phyloP scores from a whole-genome alignment of 2,329 filamentous ascomycete genomes.

The Aschersonia sp. region DNA sequence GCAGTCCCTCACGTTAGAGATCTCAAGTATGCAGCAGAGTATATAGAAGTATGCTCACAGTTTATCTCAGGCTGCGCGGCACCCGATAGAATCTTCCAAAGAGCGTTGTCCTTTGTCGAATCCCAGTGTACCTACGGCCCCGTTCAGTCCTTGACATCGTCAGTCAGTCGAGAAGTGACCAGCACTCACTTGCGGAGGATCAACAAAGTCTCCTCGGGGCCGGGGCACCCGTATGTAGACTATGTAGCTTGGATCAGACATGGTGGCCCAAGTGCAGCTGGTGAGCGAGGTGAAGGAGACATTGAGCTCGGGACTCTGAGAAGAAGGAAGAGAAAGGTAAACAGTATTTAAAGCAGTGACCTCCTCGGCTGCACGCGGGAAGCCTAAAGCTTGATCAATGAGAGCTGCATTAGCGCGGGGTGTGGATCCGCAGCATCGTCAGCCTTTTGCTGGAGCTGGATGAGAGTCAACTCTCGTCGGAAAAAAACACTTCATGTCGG shows the following conservation, averaged over 20 bases:
- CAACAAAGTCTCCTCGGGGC: slow-evolving; percentile 70
- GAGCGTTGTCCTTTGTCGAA: slow-evolving; percentile 64
- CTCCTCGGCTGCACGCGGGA: too few species aligned
- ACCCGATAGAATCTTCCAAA: slow-evolving; percentile 84
- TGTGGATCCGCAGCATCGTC: background rate
- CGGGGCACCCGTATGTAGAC: slow-evolving; percentile 87
- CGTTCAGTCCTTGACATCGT: background rate
- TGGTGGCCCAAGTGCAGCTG: slow-evolving; percentile 7
- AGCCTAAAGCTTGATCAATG: background rate
- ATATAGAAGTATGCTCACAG: slow-evolving; percentile 40
- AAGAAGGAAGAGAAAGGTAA: too few species aligned
- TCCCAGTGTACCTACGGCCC: slow-evolving; percentile 67
- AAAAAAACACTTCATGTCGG: too few species aligned
- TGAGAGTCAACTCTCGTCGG: too few species aligned
- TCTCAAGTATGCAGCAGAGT: background rate
- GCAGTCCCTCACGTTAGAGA: background rate
- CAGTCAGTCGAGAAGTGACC: slow-evolving; percentile 2
- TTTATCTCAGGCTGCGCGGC: slow-evolving; percentile 73
- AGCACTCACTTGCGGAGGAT: slow-evolving; percentile 64
- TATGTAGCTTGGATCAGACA: slow-evolving; percentile 47
- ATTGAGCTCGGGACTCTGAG: background rate
- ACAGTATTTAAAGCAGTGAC: background rate
- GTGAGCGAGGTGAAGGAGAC: background rate
- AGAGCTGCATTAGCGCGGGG: background rate
- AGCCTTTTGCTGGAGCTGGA: too few species aligned